Evolutionary conservation across 805 yeast genomes (phyloP).

Genomic region (Candida ipomoeae): DNA sequence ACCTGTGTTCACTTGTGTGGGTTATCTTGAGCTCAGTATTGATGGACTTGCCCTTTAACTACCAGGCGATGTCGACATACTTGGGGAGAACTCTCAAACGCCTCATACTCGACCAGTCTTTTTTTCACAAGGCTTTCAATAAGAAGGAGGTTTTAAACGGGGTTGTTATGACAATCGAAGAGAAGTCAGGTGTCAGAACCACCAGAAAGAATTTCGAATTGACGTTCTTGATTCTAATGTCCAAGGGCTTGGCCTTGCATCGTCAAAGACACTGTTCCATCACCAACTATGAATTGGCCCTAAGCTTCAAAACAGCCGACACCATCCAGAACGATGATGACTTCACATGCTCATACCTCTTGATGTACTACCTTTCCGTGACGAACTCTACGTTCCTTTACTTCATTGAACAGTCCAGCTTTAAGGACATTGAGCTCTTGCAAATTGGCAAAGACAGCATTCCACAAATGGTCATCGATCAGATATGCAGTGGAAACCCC

Average conservation of each 20-base stretch:
- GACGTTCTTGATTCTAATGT: slow-evolving; percentile 43
- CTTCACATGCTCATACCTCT: slow-evolving; percentile 19
- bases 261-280: slow-evolving; percentile 50
- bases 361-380: slow-evolving; percentile 30
- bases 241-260: slow-evolving; percentile 58
- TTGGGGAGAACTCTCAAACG: slow-evolving; percentile 26
- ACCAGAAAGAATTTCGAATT: slow-evolving; percentile 47
- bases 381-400: slow-evolving; percentile 23
- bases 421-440: slow-evolving; percentile 10
- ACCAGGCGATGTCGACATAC: slow-evolving; percentile 18
- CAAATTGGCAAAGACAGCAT: slow-evolving; percentile 16
- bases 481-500: slow-evolving; percentile 17
- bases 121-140: slow-evolving; percentile 27
- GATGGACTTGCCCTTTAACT: slow-evolving; percentile 11
- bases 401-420: slow-evolving; percentile 21
- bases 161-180: slow-evolving; percentile 42
- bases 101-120: slow-evolving; percentile 21
- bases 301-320: background rate
- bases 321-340: background rate
- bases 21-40: slow-evolving; percentile 14
- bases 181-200: slow-evolving; percentile 33
- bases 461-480: slow-evolving; percentile 29
- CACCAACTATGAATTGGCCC: background rate
- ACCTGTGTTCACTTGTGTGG: slow-evolving; percentile 52
- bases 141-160: slow-evolving; percentile 38